Conservation (phyloP, 2,329 filamentous ascomycete species). For the Alternaria tenuissima region DNA sequence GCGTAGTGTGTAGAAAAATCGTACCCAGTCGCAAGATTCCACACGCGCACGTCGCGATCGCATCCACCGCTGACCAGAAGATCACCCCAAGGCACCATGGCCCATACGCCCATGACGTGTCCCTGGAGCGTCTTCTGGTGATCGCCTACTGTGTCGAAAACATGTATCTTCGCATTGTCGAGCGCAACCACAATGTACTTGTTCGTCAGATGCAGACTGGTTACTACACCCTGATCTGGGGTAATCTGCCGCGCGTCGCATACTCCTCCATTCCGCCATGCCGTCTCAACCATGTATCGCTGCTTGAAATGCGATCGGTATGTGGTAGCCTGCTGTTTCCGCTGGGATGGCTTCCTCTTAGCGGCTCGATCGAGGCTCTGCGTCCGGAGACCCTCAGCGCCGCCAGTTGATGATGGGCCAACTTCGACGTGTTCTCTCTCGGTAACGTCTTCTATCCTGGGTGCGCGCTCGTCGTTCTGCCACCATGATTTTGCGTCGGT, state of each 20-base stretch:
- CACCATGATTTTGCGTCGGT: conserved; percentile 35
- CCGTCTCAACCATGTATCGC: conserved; percentile 94
- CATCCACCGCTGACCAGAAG: conserved; percentile 94
- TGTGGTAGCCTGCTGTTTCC: conserved; percentile 73
- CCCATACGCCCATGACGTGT: conserved; percentile 99
- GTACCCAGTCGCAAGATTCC: conserved; percentile 93
- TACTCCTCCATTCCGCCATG: conserved; percentile 91
- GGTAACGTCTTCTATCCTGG: conserved; percentile 36
- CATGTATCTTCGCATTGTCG: conserved; percentile 98
- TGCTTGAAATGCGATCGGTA: conserved; percentile 99
- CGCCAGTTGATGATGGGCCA: conserved; percentile 55
- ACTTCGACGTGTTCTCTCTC: conserved; percentile 41
- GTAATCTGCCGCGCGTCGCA: conserved; percentile 88
- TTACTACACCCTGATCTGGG: conserved; percentile 95
- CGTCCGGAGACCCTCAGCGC: conserved; percentile 57
- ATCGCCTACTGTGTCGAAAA: conserved; percentile 91
- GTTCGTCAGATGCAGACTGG: conserved; percentile 88
- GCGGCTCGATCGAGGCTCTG: conserved; percentile 65
- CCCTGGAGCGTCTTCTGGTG: conserved; percentile 89
- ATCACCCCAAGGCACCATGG: conserved; percentile 98
- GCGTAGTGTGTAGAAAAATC: conserved; percentile 31
- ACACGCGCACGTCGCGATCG: conserved; percentile 94
- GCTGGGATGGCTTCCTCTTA: conserved; percentile 42
- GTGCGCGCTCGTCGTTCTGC: conserved; percentile 36
- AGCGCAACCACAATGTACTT: conserved; percentile 98